Evolutionary conservation across 768 basidiomycete species (phyloP), one percentile per base, ranked within the genome.

Genomic region (Hypholoma sublateritium): DNA sequence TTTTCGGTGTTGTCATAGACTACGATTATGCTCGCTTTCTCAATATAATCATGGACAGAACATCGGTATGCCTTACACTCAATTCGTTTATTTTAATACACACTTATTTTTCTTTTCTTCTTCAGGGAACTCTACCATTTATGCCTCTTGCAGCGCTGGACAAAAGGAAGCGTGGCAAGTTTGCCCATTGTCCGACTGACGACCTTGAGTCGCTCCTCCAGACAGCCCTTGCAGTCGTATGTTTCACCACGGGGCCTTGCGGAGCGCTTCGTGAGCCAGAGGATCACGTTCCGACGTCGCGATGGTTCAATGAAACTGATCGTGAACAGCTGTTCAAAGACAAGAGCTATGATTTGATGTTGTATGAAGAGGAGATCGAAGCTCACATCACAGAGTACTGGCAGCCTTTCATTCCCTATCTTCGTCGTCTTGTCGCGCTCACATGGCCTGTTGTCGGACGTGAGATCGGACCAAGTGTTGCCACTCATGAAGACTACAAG

Each of bases 191-290:
- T 59, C 58, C 52, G 48, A 45, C 52, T 44, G 25, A 59, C 28
- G 52, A 59, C 52, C 57, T 59, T 50, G 57, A 59, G 52, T 59
- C 52, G 28, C 52, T 59, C 47, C 53, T 59, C 53, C 44, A 55
- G 39, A 51, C 36, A 24, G 43, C 28, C 35, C 17, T 59, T 34
- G 49, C 43, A 43, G 37, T 59, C 46, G 48, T 59, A 19, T 43
- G 32, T 48, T 59, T 59, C 50, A 59, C 53, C 24, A 4, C 19
- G 34, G 58, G 58, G 35, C 58, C 58, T 50, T 54, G 35, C 36
- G 53, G 47, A n/a, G 25, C 43, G 32, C 42, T 43, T 55, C 24
- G 9, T 24, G 53, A 39, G n/a, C 6, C 5, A 9, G 50, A n/a
- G 14, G 53, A 59, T 19, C 58, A 59, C 55, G 53, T 59, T 59